These are phyloP conservation scores for Flaveria bidentis DNA, from an alignment of 129 eudicot genomes.

Conservation along the genomic window DNA sequence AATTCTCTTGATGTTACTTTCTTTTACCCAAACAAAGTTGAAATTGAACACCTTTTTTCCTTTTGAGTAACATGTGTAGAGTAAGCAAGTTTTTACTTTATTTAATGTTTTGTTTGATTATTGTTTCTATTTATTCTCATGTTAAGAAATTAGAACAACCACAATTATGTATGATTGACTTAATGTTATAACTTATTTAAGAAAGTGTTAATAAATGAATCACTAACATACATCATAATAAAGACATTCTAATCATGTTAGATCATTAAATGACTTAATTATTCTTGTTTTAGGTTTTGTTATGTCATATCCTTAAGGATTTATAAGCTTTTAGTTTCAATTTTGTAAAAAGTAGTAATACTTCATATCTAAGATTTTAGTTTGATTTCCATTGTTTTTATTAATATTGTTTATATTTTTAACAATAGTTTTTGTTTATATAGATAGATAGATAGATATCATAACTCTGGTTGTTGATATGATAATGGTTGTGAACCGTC, in stretches of 20 bases:
- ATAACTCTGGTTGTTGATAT: constrained; percentile 4
- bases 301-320: background rate
- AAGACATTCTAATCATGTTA: background rate
- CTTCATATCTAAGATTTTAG: background rate
- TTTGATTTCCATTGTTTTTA: background rate
- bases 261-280: background rate
- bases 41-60: constrained; percentile 23
- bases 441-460: background rate
- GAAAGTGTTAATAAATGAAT: background rate
- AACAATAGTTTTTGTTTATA: background rate
- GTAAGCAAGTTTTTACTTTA: constrained; percentile 36
- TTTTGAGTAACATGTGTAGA: constrained; percentile 23
- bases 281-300: background rate
- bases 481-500: background rate
- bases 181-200: background rate
- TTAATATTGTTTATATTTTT: background rate
- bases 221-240: background rate
- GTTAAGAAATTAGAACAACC: background rate
- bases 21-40: constrained; percentile 39
- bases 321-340: background rate
- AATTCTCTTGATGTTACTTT: constrained; percentile 42
- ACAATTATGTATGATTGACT: constrained; percentile 3
- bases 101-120: background rate
- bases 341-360: background rate
- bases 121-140: background rate